Evolutionary conservation across 75 land plant species (phyloP), one percentile per base, ranked within the genome.

Genomic region (Ceratopteris richardii): DNA sequence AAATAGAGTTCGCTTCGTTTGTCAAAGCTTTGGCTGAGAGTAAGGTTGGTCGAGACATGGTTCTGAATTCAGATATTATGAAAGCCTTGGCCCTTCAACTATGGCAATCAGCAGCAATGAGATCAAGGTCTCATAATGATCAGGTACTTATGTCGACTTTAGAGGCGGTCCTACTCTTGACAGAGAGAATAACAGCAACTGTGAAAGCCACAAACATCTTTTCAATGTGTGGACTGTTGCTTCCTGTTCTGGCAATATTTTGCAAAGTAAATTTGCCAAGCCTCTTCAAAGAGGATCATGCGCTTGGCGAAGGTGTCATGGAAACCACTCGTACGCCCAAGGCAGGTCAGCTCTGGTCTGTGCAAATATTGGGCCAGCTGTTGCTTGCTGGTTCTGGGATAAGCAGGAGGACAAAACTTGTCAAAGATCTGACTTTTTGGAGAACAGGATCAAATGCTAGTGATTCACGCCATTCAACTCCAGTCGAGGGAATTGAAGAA

Each of bases 301-400:
- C 25, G 12, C 30, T 28, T 25, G 46, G 51, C 12, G 44, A 41
- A 25, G 37, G 22, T 22, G 27, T 14, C 28, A 26, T 29, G 5
- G 60, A 62, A 41, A 28, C 17, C n/a, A 36, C 6, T 17, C 33
- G 1, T 27, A 39, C 56, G 12, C 48, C 72, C 37, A 51, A 28
- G 24, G 56, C 63, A 2, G 57, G 51, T 16, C 60, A 76, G 22
- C 43, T 72, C 1, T 11, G 66, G n/a, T 77, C 80, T 41, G 76
- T 71, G 6, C 69, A 72, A 42, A 64, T 57, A 21, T 41, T 77
- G 58, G 80, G 80, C 18, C 76, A 77, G 66, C 76, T 77, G 25
- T 48, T 77, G 19, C 57, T 77, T 31, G 70, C 80, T 56, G 80
- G 66, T 14, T 63, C 67, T 31, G 80, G 80, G 13, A 76, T 77